These are phyloP conservation scores for Teunomyces gatunensis DNA, from an alignment of 805 yeast species.

Conservation along the genomic window DNA sequence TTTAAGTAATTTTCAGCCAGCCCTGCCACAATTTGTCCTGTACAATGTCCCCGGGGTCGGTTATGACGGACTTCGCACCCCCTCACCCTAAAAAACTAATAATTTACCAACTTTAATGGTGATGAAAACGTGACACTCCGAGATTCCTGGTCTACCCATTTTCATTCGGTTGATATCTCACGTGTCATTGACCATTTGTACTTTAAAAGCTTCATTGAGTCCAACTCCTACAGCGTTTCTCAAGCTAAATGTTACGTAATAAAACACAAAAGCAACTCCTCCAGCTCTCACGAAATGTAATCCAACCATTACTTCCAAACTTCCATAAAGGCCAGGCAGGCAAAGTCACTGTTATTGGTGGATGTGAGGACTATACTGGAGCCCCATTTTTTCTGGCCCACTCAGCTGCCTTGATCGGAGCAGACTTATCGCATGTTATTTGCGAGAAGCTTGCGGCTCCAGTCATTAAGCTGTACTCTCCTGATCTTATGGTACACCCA, in stretches of 20 bases:
- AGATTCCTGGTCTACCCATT: too few relatives aligned
- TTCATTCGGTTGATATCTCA: not conserved
- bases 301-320: slow-evolving; percentile 71
- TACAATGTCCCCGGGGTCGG: not conserved
- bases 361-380: slow-evolving; percentile 94
- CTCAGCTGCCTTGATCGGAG: slow-evolving; percentile 80
- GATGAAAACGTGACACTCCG: not conserved
- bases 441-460: slow-evolving; percentile 79
- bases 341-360: slow-evolving; percentile 82
- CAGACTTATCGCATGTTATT: slow-evolving; percentile 86
- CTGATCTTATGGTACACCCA: slow-evolving; percentile 96
- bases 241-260: slow-evolving; percentile 8
- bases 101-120: not conserved
- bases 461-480: slow-evolving; percentile 82
- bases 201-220: too few relatives aligned
- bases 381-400: slow-evolving; percentile 92
- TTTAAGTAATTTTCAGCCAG: slow-evolving; percentile 3
- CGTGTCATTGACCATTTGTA: not conserved
- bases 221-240: too few relatives aligned
- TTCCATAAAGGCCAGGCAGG: slow-evolving; percentile 95
- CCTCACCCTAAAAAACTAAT: not conserved
- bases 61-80: not conserved
- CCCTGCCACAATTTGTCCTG: slow-evolving; percentile 2
- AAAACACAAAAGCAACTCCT: slow-evolving; percentile 45
- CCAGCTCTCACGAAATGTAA: slow-evolving; percentile 47